These are phyloP conservation scores for Alliaria petiolata DNA, from an alignment of 345 rosid species.

Conservation along the genomic window DNA sequence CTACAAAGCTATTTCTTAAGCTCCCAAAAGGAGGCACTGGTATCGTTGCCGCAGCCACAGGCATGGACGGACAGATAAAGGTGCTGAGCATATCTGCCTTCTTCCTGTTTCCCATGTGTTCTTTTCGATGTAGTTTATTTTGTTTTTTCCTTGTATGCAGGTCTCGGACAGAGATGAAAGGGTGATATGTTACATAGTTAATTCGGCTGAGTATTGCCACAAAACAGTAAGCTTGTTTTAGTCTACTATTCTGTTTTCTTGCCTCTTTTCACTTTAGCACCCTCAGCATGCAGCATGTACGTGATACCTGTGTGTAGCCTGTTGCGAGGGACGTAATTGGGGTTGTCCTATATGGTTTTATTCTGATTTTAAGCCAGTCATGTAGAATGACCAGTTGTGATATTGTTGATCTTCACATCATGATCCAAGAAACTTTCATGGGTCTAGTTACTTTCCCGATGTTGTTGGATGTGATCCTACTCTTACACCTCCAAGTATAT, in stretches of 20 bases:
- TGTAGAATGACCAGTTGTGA: neutral
- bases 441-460: conserved; percentile 9
- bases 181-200: conserved; percentile 91
- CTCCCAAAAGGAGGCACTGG: conserved; percentile 95
- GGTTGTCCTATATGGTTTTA: conserved; percentile 1
- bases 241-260: conserved; percentile 12
- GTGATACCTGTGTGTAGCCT: neutral
- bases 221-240: conserved; percentile 66
- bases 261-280: neutral
- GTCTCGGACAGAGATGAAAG: conserved; percentile 90
- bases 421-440: conserved; percentile 11
- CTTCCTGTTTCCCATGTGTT: conserved; percentile 12
- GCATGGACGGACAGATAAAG: conserved; percentile 97
- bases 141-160: conserved; percentile 39
- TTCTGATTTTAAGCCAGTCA: neutral
- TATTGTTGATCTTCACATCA: neutral
- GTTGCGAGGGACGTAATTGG: neutral
- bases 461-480: conserved; percentile 1
- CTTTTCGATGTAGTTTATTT: neutral
- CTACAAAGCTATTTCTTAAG: conserved; percentile 75
- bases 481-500: neutral
- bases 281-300: conserved; percentile 13
- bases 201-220: conserved; percentile 94
- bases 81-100: conserved; percentile 32
- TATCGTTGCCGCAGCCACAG: conserved; percentile 98